Evolutionary conservation across 768 basidiomycete genomes (phyloP), one percentile per base, ranked within the genome.

Genomic region (Naganishia onofrii): DNA sequence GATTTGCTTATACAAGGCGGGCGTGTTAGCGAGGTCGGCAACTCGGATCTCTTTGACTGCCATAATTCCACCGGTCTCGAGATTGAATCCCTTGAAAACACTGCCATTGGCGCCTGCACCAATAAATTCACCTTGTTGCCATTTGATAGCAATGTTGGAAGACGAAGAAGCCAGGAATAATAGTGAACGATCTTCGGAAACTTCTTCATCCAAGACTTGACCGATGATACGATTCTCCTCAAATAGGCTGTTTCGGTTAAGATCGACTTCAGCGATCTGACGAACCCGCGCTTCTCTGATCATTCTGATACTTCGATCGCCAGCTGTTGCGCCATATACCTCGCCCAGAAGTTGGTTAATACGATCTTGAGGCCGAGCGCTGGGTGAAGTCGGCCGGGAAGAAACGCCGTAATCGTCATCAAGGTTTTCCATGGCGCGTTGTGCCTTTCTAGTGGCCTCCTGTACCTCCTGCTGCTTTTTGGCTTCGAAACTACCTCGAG

Each of bases 31-130:
- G 15, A 95, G 83, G 79, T 97, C 95, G 78, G 94, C 93, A 80
- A 94, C 95, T 70, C 93, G 92, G 80, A 98, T 93, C 83, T 98
- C 96, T 83, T 99, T 99, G 76, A 97, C 96, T 10, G 96, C 96
- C 93, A 99, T 97, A 71, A 97, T 87, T 52, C 90, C 90, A 55
- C 94, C 92, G 0, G 91, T 89, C 78, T 98, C 96, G 67, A 98
- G 85, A 79, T 98, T 98, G 82, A 97, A 90, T 21, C 94, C 96
- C 56, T 93, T 87, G 80, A 98, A 99, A n/a, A 99, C 96, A n/a
- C 92, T 95, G 26, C 96, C 96, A 80, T 96, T 97, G 10, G 96
- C 94, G 19, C 96, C 96, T n/a, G 93, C 89, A 63, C 95, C 96
- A 74, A 99, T 97, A 83, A 97, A 97, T 69, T 90, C 88, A 17